Conservation (phyloP, 345 rosid genomes). For the Euphorbia pulcherrima region DNA sequence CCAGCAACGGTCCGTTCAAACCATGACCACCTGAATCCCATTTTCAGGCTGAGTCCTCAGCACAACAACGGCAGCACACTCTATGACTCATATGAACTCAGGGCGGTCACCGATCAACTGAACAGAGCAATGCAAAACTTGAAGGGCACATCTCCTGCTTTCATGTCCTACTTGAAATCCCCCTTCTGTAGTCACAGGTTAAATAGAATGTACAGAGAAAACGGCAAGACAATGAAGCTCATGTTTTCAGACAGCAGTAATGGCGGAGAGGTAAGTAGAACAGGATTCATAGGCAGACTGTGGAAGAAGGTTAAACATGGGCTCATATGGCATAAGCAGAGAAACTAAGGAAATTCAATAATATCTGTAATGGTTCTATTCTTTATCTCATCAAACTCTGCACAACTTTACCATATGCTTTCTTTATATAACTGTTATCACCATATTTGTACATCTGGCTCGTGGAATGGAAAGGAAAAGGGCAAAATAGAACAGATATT, state of each 20-base stretch:
- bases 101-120: conserved; percentile 38
- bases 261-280: neutral
- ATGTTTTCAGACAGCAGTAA: neutral
- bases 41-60: conserved; percentile 23
- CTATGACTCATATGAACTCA: conserved; percentile 44
- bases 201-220: conserved; percentile 25
- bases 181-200: conserved; percentile 22
- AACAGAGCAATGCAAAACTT: conserved; percentile 40
- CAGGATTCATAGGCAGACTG: conserved; percentile 30
- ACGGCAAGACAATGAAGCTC: conserved; percentile 10
- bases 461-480: too few species aligned
- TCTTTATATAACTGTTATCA: neutral
- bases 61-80: conserved; percentile 36
- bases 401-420: neutral
- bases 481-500: too few species aligned
- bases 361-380: neutral
- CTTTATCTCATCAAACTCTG: neutral
- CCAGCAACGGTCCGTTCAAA: neutral
- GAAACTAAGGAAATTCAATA: neutral
- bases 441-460: neutral
- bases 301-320: conserved; percentile 46
- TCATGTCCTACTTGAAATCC: conserved; percentile 19
- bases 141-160: conserved; percentile 18
- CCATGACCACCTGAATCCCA: conserved; percentile 12
- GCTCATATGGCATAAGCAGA: conserved; percentile 19